Evolutionary conservation across 2,329 filamentous ascomycete genomes (phyloP), one percentile per base, ranked within the genome.

Genomic region (Venturia nashicola): DNA sequence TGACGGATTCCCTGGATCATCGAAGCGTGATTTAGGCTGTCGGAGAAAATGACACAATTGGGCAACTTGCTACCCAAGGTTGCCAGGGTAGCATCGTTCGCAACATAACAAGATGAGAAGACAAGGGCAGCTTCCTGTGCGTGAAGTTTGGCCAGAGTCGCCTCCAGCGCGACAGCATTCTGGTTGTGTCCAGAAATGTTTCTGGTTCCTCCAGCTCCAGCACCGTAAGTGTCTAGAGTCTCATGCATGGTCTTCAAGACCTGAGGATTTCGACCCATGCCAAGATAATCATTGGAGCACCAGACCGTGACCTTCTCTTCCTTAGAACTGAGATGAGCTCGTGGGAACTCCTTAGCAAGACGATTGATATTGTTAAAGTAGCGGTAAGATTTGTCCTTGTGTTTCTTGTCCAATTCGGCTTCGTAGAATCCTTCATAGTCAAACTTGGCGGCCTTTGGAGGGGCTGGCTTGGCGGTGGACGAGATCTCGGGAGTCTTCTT

Each of bases 331-430:
- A 95, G 96, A 76, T 99, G 94, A 57, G 94, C 94, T 68, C 89
- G 90, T 39, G 94, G 94, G 67, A 99, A 99, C 68, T 97, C 91
- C 78, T 94, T 90, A 68, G 94, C 94, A 66, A 99, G 83, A 43
- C 94, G 91, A 74, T 99, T 99, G 85, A 99, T 99, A 81, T 99
- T 99, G 83, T 99, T 99, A 82, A 99, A 99, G 81, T 97, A 97
- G 73, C 94, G 90, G 80, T 99, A 99, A 62, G 92, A 97, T 80
- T 97, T 97, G 83, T 99, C 94, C 82, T 96, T 92, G 83, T 96
- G 94, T 81, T 99, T 99, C 84, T 97, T 97, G 71, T 97, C 91
- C 69, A 99, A 78, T 76, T 99, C 93, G 66, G 80, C 80, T 68
- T 87, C 79, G 78, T 97, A 99, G 77, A 97, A 99, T 59, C 76